Evolutionary conservation across 176 grass and related monocot species (phyloP), one percentile per base, ranked within the genome.

Genomic region (Triticum timopheevii): DNA sequence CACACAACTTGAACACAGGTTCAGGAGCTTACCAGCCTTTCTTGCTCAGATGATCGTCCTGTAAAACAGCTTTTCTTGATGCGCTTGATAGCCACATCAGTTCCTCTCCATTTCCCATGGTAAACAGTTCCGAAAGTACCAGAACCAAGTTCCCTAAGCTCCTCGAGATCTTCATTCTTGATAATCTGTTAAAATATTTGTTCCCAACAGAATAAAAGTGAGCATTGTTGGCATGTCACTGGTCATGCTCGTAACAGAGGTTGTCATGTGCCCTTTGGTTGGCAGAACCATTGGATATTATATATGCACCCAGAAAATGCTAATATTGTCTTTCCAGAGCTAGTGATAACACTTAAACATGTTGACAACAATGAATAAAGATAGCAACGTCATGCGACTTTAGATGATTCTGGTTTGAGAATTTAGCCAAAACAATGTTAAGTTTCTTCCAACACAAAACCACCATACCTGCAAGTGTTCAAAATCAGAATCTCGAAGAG

Each of bases 91-190:
- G 97, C 97, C 81, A 99, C 97, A 78, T 99, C 97, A 77, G 92
- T 99, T 54, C 97, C 97, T 89, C 97, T 99, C 97, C 97, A 99
- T 90, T 99, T 99, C 80, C 97, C 97, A 74, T 99, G 94, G 82
- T 96, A 99, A 22, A 99, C 97, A 25, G 96, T 99, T 81, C 94
- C 97, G 56, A 94, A 99, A 89, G 94, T 99, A 24, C 97, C 94
- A 72, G 97, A 99, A 86, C 97, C 97, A 65, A 99, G 89, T 87
- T 99, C 97, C 69, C 90, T 94, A 64, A 99, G 90, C 58, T 99
- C 97, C 82, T 99, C 97, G 58, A 99, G 90, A 84, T 99, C 97
- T 69, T 91, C 92, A 69, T 99, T 99, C 87, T 96, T 96, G 78
- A 99, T 99, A 22, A 99, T 91, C 97, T 99, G 90, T 54, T 52